Conservation (phyloP, 768 basidiomycete genomes). For the Floccularia luteovirens region DNA sequence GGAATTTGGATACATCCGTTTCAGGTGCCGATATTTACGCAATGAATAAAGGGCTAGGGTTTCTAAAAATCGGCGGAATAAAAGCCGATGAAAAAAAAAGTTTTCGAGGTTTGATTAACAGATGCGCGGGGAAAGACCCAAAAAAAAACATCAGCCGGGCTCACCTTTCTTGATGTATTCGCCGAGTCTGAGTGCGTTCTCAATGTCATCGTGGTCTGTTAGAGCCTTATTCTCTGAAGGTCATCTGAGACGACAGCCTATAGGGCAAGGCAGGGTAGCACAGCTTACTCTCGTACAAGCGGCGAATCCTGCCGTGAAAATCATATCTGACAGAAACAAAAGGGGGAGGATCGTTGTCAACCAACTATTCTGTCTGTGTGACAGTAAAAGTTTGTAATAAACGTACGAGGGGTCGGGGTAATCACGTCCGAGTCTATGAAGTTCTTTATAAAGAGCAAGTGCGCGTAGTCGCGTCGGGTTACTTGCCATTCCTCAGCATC, state of each 20-base stretch:
- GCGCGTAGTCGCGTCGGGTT: constrained; percentile 53
- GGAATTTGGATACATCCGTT: constrained; percentile 53
- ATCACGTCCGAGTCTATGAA: constrained; percentile 72
- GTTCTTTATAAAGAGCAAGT: constrained; percentile 73
- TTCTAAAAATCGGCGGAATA: constrained; percentile 31
- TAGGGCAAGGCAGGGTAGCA: neutral
- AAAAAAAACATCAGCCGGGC: too few species aligned
- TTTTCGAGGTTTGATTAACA: neutral
- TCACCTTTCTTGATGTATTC: constrained; percentile 85
- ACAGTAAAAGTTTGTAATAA: constrained; percentile 2
- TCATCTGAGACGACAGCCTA: constrained; percentile 1
- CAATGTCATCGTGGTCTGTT: constrained; percentile 63
- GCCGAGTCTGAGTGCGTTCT: constrained; percentile 64
- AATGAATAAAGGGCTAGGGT: constrained; percentile 77
- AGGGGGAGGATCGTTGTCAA: too few species aligned
- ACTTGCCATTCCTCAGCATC: constrained; percentile 31
- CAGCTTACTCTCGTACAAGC: constrained; percentile 64
- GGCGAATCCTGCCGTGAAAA: constrained; percentile 66
- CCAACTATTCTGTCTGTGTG: too few species aligned
- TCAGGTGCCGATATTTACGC: constrained; percentile 77
- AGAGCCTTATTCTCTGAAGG: constrained; percentile 60
- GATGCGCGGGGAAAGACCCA: neutral
- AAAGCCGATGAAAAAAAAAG: neutral
- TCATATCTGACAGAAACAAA: constrained; percentile 46
- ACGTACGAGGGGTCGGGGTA: constrained; percentile 78